These are phyloP conservation scores for Dioscorea zingiberensis DNA, from an alignment of 106 monocot species.

Conservation along the genomic window DNA sequence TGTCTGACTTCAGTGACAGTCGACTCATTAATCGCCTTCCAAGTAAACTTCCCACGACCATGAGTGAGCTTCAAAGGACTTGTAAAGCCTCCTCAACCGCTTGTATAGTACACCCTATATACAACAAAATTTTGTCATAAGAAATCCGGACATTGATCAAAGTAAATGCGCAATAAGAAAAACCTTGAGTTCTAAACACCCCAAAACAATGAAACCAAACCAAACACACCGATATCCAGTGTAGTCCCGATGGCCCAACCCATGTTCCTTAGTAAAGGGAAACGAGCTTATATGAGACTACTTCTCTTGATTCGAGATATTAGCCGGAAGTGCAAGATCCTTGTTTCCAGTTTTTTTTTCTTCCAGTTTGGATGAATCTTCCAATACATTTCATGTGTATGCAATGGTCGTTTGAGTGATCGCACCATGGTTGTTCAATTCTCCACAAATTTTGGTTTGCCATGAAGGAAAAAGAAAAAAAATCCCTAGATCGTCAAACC, in stretches of 20 bases:
- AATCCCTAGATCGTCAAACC: no score
- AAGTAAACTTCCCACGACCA: slow-evolving; percentile 82
- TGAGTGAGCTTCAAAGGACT: slow-evolving; percentile 92
- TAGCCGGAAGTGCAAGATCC: no score
- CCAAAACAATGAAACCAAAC: not conserved
- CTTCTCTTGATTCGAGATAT: no score
- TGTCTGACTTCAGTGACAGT: slow-evolving; percentile 84
- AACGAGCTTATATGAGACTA: no score
- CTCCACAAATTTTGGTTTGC: no score
- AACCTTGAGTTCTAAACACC: not conserved
- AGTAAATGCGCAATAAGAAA: not conserved
- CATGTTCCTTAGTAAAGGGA: no score
- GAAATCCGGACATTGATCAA: not conserved
- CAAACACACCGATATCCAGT: slow-evolving; percentile 72
- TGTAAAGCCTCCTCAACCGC: slow-evolving; percentile 84
- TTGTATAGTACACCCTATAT: slow-evolving; percentile 90
- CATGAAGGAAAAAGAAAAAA: no score
- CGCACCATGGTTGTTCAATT: no score
- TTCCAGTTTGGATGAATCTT: no score
- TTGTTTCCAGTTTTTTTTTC: no score
- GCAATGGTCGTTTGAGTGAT: no score
- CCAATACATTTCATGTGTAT: no score
- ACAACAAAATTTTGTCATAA: not conserved
- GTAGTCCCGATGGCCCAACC: slow-evolving; percentile 83
- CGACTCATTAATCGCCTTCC: slow-evolving; percentile 55